Conservation (phyloP, 1,284 basidiomycete genomes). For the Ceratobasidium sp. region DNA sequence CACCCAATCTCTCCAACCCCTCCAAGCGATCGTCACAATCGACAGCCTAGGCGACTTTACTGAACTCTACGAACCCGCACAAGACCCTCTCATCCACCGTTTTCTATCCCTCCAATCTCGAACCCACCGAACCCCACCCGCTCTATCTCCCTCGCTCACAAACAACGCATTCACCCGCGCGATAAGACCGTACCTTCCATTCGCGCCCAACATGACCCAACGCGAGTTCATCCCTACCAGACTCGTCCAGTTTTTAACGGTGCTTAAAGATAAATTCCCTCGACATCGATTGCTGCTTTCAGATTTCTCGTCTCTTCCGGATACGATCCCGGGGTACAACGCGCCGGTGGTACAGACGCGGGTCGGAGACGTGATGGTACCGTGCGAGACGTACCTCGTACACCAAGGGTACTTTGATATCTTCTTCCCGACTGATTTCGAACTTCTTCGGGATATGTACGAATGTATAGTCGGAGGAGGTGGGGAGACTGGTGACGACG, state of each 20-base stretch:
- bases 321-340: conserved; percentile 86
- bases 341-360: conserved; percentile 98
- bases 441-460: conserved; percentile 87
- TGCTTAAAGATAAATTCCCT: conserved; percentile 88
- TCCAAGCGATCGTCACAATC: conserved; percentile 87
- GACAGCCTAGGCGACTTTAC: conserved; percentile 88
- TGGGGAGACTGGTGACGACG: neutral
- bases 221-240: conserved; percentile 96
- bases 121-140: conserved; percentile 67
- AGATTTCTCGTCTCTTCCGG: conserved; percentile 91
- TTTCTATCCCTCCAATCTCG: conserved; percentile 76
- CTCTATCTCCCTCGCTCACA: conserved; percentile 70
- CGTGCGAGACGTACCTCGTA: conserved; percentile 91
- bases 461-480: conserved; percentile 75
- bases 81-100: conserved; percentile 84
- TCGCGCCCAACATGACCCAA: conserved; percentile 90
- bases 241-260: conserved; percentile 85
- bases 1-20: conserved; percentile 78
- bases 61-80: conserved; percentile 85
- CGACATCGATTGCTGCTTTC: conserved; percentile 91
- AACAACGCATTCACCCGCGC: conserved; percentile 67
- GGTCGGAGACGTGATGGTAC: conserved; percentile 84
- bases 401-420: conserved; percentile 98
- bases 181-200: conserved; percentile 79
- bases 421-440: conserved; percentile 97